Percentiles rank a stretch among this genome's conserved stretches.
These are phyloP conservation scores for Juglanconis sp. DNA, from an alignment of 2,329 filamentous ascomycete species.

Conservation along the genomic window DNA sequence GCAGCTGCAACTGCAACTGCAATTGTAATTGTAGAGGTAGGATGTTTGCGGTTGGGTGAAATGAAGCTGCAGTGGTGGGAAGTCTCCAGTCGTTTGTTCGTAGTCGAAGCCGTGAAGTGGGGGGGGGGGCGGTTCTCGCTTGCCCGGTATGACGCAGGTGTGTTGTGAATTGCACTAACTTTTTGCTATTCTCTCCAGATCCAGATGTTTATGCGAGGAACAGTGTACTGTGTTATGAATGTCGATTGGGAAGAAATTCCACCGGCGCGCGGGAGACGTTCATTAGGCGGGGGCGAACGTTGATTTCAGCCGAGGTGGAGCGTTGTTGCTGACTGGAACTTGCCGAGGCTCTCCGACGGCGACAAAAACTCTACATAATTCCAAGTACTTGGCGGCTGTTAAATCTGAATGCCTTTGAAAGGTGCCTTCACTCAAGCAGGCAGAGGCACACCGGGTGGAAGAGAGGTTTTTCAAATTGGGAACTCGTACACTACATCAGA, in stretches of 20 bases:
- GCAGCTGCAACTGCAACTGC: background rate
- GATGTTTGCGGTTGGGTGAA: background rate
- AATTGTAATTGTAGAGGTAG: background rate
- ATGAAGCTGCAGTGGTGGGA: too few species aligned
- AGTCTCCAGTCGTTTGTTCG: too few species aligned
- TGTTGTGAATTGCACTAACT: too few species aligned
- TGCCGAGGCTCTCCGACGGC: constrained; percentile 5
- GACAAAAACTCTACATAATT: constrained; percentile 6
- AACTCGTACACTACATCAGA: constrained; percentile 12
- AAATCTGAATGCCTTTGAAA: too few species aligned
- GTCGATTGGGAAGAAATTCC: too few species aligned
- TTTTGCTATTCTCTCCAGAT: too few species aligned
- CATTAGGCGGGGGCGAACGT: background rate
- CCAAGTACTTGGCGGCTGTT: background rate
- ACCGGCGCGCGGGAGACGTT: background rate
- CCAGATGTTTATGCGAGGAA: too few species aligned
- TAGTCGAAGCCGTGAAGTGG: too few species aligned
- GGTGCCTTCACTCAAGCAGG: background rate
- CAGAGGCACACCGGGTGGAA: background rate
- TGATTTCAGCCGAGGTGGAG: background rate
- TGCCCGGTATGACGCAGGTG: too few species aligned
- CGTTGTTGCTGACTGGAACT: background rate
- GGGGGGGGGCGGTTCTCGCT: too few species aligned
- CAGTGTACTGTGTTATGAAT: too few species aligned
- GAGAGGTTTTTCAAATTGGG: constrained; percentile 4